A percentile compares a stretch with the other conserved stretches of the same genome.
phyloP scores from a whole-genome alignment of 176 grass and related monocot species.

The Oryza glaberrima region DNA sequence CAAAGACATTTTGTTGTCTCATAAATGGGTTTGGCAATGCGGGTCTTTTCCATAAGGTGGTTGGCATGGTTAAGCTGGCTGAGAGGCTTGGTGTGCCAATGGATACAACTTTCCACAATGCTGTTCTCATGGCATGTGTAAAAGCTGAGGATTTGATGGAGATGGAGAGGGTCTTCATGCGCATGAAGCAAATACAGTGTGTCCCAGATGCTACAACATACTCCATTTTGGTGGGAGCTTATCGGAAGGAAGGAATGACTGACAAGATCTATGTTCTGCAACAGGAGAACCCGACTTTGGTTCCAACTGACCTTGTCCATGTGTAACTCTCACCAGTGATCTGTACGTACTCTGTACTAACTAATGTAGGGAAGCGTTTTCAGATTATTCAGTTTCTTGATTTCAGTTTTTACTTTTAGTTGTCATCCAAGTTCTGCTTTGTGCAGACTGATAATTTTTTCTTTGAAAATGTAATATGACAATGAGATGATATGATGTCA shows the following conservation, averaged over 20 bases:
- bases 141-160: conserved; percentile 90
- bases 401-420: too few species aligned
- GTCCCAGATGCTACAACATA: conserved; percentile 63
- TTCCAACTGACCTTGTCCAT: conserved; percentile 50
- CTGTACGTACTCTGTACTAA: too few species aligned
- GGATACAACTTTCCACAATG: conserved; percentile 73
- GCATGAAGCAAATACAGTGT: conserved; percentile 80
- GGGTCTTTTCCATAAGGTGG: conserved; percentile 89
- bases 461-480: too few species aligned
- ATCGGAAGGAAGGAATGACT: conserved; percentile 85
- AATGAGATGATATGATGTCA: too few species aligned
- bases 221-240: conserved; percentile 77
- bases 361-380: too few species aligned
- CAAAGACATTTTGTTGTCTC: conserved; percentile 89
- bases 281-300: conserved; percentile 59
- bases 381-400: too few species aligned
- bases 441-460: too few species aligned
- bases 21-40: conserved; percentile 86
- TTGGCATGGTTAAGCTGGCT: conserved; percentile 80
- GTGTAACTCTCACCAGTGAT: too few species aligned
- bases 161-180: conserved; percentile 93
- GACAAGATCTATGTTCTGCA: conserved; percentile 90
- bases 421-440: too few species aligned
- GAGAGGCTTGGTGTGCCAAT: conserved; percentile 66
- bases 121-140: conserved; percentile 65